Conservation (phyloP, 371 early-diverging fungal genomes). For the Phascolomyces articulosus region DNA sequence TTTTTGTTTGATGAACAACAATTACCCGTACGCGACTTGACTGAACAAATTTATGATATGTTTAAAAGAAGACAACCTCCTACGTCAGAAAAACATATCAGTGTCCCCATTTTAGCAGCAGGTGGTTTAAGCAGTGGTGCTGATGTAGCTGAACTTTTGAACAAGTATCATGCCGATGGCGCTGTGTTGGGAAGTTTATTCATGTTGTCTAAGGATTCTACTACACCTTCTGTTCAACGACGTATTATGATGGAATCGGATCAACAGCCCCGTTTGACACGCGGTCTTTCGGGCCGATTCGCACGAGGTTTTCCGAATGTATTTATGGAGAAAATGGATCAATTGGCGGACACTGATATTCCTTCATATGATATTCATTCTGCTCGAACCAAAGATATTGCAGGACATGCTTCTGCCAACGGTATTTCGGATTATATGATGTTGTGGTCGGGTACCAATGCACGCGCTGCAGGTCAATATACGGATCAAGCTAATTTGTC, state of each 20-base stretch:
- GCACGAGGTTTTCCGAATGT: slow-evolving; percentile 42
- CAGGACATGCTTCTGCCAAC: slow-evolving; percentile 26
- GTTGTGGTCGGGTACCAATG: slow-evolving; percentile 31
- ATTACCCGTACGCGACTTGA: slow-evolving; percentile 21
- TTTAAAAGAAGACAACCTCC: background rate
- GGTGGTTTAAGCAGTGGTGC: slow-evolving; percentile 41
- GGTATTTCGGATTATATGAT: slow-evolving; percentile 35
- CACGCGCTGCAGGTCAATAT: slow-evolving; percentile 29
- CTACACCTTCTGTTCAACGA: slow-evolving; percentile 31
- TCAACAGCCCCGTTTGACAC: slow-evolving; percentile 26
- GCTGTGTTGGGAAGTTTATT: slow-evolving; percentile 44
- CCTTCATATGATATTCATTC: slow-evolving; percentile 48
- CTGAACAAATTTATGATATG: slow-evolving; percentile 17
- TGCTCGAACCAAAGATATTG: slow-evolving; percentile 44
- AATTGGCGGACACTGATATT: slow-evolving; percentile 15
- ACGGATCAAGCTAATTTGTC: slow-evolving; percentile 37
- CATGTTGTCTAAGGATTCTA: slow-evolving; percentile 39
- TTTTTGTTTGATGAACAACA: slow-evolving; percentile 26
- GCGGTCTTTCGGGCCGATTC: slow-evolving; percentile 33
- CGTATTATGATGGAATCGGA: slow-evolving; percentile 23
- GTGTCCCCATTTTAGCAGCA: slow-evolving; percentile 41
- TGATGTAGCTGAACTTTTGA: slow-evolving; percentile 21
- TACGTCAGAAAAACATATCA: background rate
- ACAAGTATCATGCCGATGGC: slow-evolving; percentile 34
- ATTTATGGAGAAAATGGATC: slow-evolving; percentile 34